A percentile compares a stretch with the other conserved stretches of the same genome.
Conservation (phyloP, 495 filamentous ascomycete genomes). For the Penicillium soppii region DNA sequence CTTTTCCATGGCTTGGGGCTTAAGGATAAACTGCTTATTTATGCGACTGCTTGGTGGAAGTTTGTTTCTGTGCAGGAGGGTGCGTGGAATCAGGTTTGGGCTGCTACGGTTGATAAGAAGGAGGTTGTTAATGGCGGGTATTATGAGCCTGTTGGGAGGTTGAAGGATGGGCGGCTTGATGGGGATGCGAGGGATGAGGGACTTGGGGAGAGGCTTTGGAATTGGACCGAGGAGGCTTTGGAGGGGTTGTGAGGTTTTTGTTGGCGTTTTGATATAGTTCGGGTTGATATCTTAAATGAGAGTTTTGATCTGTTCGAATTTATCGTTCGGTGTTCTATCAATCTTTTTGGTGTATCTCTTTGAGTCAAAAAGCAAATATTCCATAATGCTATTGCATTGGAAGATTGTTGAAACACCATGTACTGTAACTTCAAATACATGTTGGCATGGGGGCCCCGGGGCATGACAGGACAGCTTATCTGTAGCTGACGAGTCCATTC, state of each 20-base stretch:
- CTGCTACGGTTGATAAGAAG: conserved; percentile 33
- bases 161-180: conserved; percentile 20
- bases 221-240: conserved; percentile 46
- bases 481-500: too few relatives aligned
- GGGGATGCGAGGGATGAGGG: conserved; percentile 31
- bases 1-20: conserved; percentile 28
- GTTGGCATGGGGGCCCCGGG: too few relatives aligned
- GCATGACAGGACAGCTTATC: too few relatives aligned
- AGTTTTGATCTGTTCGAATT: too few relatives aligned
- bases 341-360: too few relatives aligned
- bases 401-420: too few relatives aligned
- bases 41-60: conserved; percentile 12
- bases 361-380: too few relatives aligned
- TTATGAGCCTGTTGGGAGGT: conserved; percentile 51
- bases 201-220: conserved; percentile 53
- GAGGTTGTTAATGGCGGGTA: conserved; percentile 37
- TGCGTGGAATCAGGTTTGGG: conserved; percentile 57
- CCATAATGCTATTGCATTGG: too few relatives aligned
- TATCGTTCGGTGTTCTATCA: too few relatives aligned
- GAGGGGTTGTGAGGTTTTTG: conserved; percentile 8
- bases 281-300: too few relatives aligned
- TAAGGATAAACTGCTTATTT: conserved; percentile 12
- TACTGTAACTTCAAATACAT: too few relatives aligned
- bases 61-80: conserved; percentile 29
- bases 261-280: too few relatives aligned